Base-by-base conservation (phyloP, 495 filamentous ascomycete species). In the Corynascus novoguineensis region DNA sequence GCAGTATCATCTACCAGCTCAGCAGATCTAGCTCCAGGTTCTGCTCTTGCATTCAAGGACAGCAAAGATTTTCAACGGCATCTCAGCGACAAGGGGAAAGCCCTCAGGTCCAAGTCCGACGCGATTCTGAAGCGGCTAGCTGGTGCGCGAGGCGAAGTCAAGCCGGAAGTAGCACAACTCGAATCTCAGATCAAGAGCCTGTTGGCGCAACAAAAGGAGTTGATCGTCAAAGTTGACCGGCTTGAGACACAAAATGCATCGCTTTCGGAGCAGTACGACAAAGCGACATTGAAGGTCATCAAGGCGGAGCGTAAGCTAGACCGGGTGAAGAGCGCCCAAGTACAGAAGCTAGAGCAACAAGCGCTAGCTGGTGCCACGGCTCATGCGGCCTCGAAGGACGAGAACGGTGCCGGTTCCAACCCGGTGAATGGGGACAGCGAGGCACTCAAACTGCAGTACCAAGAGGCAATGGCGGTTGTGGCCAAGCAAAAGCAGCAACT, bases 291-390 rank as follows among this genome's bases (percentile, higher is more conserved):
- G 35, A 85, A 93, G 52, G 96, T 95, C 61, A 88, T 97, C 81
- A 86, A 91, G 57, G 93, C 93, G 4, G 93, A 97, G 66, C 92
- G 92, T 73, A 90, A 88, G 68, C 78, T 97, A 15, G 93, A 98
- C 68, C 84, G 93, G 32, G 83, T 85, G 7, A 88, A 86, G 67
- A 97, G 92, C 64, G 72, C 86, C 47, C 88, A 92, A 44, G 89
- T 96, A n/a, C 86, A 88, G 53, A 97, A 95, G 65, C 73, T 97
- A 53, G 95, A 97, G 67, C 88, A 87, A 60, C 89, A 96, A 71
- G 90, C 89, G 19, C 83, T 92, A 56, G 75, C 87, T 49, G 80
- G 80, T 34, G 68, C 76, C 22, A 73, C 78, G 1, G 78, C 75
- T 19, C 80, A 71, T 59, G 79, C 75, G 63, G 68, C 80, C 31